These are phyloP conservation scores for Crithidia acanthocephali DNA, from an alignment of 208 protist species.

Conservation along the genomic window DNA sequence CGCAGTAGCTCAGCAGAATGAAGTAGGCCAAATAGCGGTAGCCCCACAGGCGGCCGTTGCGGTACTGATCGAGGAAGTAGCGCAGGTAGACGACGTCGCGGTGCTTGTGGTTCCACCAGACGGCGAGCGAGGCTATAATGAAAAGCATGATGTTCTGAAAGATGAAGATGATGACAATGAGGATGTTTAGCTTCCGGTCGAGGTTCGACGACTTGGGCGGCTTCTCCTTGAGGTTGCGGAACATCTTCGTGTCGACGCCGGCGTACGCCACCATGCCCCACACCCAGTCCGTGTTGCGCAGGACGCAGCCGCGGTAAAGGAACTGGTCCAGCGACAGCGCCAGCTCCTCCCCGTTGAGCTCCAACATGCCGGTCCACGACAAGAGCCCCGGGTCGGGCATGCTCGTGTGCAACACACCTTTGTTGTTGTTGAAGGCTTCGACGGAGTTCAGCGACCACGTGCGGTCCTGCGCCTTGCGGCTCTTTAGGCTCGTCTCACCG, in stretches of 20 bases:
- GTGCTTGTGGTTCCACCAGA: slow-evolving; percentile 65
- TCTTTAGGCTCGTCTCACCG: slow-evolving; percentile 91
- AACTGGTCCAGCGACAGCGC: slow-evolving; percentile 85
- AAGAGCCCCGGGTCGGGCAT: slow-evolving; percentile 72
- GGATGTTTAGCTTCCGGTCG: slow-evolving; percentile 84
- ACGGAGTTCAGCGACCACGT: slow-evolving; percentile 59
- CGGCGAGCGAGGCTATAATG: slow-evolving; percentile 66
- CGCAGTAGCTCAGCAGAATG: slow-evolving; percentile 90
- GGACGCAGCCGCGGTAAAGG: slow-evolving; percentile 87
- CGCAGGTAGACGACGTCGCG: slow-evolving; percentile 65
- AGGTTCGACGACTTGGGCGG: slow-evolving; percentile 90
- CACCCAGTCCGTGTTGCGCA: slow-evolving; percentile 94
- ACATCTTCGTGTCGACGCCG: slow-evolving; percentile 92
- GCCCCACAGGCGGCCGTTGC: slow-evolving; percentile 46
- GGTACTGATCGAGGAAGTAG: slow-evolving; percentile 64
- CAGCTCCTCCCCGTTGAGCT: slow-evolving; percentile 54
- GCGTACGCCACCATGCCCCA: slow-evolving; percentile 95
- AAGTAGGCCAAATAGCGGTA: slow-evolving; percentile 91
- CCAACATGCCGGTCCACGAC: slow-evolving; percentile 77
- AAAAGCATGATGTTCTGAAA: slow-evolving; percentile 79
- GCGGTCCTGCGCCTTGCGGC: slow-evolving; percentile 64
- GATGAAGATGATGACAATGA: slow-evolving; percentile 79
- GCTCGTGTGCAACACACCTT: slow-evolving; percentile 58
- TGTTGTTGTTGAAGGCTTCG: slow-evolving; percentile 34
- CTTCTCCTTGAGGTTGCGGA: slow-evolving; percentile 88